Evolutionary conservation across 495 filamentous ascomycete genomes (phyloP).

Genomic region (Rhypophila decipiens): DNA sequence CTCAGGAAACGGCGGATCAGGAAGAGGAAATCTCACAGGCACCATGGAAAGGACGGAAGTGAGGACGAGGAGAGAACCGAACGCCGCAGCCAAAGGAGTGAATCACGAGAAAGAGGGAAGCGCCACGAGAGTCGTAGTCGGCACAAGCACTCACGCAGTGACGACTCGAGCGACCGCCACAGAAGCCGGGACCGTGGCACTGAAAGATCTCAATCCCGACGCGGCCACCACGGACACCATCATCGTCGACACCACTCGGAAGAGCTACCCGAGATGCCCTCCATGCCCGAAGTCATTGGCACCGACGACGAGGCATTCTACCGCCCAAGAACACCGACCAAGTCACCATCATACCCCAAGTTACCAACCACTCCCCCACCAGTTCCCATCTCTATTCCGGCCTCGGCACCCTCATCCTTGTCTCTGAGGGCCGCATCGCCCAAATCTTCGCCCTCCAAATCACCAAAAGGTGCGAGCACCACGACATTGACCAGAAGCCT

Average conservation of each 20-base stretch:
- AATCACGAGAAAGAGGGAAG: slow-evolving; percentile 2
- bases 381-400: too few relatives aligned
- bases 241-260: slow-evolving; percentile 28
- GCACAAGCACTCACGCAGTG: slow-evolving; percentile 25
- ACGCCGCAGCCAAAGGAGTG: slow-evolving; percentile 5
- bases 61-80: slow-evolving; percentile 9
- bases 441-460: slow-evolving; percentile 1
- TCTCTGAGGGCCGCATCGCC: neutral
- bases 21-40: slow-evolving; percentile 33
- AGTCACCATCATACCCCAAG: neutral
- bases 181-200: slow-evolving; percentile 4
- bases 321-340: slow-evolving; percentile 27
- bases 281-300: slow-evolving; percentile 33
- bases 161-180: slow-evolving; percentile 19
- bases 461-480: too few relatives aligned
- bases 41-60: slow-evolving; percentile 7
- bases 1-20: slow-evolving; percentile 41
- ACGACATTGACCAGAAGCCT: too few relatives aligned
- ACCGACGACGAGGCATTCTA: slow-evolving; percentile 33
- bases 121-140: slow-evolving; percentile 24
- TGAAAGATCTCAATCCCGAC: slow-evolving; percentile 3
- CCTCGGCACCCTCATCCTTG: neutral
- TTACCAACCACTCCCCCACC: neutral
- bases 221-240: slow-evolving; percentile 19
- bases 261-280: slow-evolving; percentile 13